phyloP scores from a whole-genome alignment of 345 rosid genomes.

The Tarenaya hassleriana region DNA sequence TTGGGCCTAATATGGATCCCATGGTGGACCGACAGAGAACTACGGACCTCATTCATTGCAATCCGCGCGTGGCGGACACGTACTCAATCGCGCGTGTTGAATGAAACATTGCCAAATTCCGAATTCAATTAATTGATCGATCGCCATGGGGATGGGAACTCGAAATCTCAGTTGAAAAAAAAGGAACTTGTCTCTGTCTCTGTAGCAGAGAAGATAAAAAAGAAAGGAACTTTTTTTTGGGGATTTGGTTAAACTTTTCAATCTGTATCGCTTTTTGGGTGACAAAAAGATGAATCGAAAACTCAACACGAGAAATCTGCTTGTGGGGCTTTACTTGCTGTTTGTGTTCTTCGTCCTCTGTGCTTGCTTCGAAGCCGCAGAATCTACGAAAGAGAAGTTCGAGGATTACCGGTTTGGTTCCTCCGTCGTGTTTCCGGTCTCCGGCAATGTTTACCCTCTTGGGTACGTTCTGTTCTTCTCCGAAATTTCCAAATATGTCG shows the following conservation, averaged over 20 bases:
- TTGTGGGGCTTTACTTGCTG: conserved; percentile 1
- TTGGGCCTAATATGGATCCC: no score
- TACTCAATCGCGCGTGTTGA: no score
- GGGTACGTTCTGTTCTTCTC: conserved; percentile 40
- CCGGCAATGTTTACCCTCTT: conserved; percentile 86
- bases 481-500: neutral
- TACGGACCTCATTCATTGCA: no score
- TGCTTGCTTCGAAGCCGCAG: conserved; percentile 11
- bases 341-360: conserved; percentile 8
- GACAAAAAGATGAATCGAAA: conserved; percentile 10
- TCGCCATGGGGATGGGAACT: no score
- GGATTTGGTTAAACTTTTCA: neutral
- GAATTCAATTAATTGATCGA: no score
- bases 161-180: no score
- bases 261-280: conserved; percentile 21
- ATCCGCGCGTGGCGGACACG: no score
- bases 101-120: no score
- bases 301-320: conserved; percentile 15
- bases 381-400: conserved; percentile 27
- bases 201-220: no score
- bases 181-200: neutral
- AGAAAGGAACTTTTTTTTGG: neutral
- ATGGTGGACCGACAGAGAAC: no score
- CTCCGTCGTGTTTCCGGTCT: conserved; percentile 53
- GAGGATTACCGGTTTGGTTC: conserved; percentile 30